Percentiles rank a stretch among this genome's conserved stretches.
These are phyloP conservation scores for Aureobasidium musti DNA, from an alignment of 2,329 filamentous ascomycete genomes.

Conservation along the genomic window DNA sequence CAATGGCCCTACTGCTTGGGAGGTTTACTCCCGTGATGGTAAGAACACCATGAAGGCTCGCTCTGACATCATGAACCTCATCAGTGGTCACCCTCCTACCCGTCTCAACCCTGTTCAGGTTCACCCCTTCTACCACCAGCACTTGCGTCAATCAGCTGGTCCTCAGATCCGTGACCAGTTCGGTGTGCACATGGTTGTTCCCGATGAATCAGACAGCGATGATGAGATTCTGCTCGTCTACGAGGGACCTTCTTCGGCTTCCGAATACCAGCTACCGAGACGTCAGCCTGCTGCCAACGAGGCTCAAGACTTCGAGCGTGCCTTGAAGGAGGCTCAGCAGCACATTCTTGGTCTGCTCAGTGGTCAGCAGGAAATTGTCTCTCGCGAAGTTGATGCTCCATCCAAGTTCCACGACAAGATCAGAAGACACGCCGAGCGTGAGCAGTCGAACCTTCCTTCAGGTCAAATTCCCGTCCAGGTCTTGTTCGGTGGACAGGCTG, in stretches of 20 bases:
- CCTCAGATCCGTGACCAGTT: conserved; percentile 66
- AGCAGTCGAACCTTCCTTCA: conserved; percentile 54
- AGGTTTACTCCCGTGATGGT: conserved; percentile 82
- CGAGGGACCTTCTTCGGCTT: conserved; percentile 61
- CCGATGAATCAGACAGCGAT: conserved; percentile 61
- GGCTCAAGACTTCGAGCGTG: conserved; percentile 57
- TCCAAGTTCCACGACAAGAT: conserved; percentile 66
- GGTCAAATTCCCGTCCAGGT: conserved; percentile 60
- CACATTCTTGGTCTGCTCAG: conserved; percentile 57
- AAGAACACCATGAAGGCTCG: conserved; percentile 79
- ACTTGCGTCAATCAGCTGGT: conserved; percentile 66
- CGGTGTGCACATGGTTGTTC: conserved; percentile 73
- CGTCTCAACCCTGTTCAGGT: conserved; percentile 68
- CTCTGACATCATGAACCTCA: conserved; percentile 71
- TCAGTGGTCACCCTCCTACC: conserved; percentile 71
- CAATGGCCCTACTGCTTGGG: conserved; percentile 75
- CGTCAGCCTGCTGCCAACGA: conserved; percentile 59
- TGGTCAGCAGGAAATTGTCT: conserved; percentile 58
- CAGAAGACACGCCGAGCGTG: conserved; percentile 58
- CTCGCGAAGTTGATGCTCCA: conserved; percentile 57
- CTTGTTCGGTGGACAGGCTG: conserved; percentile 53
- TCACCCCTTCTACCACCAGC: conserved; percentile 77
- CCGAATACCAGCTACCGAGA: conserved; percentile 58
- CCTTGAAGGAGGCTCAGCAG: conserved; percentile 60
- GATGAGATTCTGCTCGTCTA: conserved; percentile 71